phyloP scores from a whole-genome alignment of 345 rosid genomes.

The Anacardium occidentale region DNA sequence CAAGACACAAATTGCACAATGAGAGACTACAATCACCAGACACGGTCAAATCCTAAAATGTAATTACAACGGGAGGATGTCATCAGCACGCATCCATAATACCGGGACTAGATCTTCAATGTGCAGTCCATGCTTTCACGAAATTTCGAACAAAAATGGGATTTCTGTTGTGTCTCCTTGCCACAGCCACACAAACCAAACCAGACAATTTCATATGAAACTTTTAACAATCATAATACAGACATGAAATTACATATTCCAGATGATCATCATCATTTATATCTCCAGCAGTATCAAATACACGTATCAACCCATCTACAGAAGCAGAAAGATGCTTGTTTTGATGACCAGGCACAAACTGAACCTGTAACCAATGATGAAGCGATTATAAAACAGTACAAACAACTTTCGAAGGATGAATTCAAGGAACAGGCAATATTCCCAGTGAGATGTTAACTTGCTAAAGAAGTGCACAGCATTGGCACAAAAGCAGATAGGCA shows the following conservation, averaged over 20 bases:
- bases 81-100: not conserved
- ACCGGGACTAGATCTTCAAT: not conserved
- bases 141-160: not conserved
- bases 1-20: not conserved
- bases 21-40: not conserved
- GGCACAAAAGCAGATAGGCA: not conserved
- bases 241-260: conserved; percentile 62
- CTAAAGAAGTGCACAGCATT: not conserved
- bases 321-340: conserved; percentile 88
- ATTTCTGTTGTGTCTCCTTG: not conserved
- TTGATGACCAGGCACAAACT: conserved; percentile 56
- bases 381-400: not conserved
- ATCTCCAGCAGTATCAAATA: conserved; percentile 70
- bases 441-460: not conserved
- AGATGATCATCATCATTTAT: conserved; percentile 83
- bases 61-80: not conserved
- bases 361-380: conserved; percentile 48
- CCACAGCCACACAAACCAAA: not conserved
- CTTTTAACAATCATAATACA: not conserved
- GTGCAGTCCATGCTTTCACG: not conserved
- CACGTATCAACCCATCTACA: conserved; percentile 86
- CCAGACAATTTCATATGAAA: not conserved
- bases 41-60: not conserved
- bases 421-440: not conserved
- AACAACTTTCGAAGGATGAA: not conserved